These are phyloP conservation scores for Debaryomyces nepalensis DNA, from an alignment of 1,139 yeast genomes.

Conservation along the genomic window DNA sequence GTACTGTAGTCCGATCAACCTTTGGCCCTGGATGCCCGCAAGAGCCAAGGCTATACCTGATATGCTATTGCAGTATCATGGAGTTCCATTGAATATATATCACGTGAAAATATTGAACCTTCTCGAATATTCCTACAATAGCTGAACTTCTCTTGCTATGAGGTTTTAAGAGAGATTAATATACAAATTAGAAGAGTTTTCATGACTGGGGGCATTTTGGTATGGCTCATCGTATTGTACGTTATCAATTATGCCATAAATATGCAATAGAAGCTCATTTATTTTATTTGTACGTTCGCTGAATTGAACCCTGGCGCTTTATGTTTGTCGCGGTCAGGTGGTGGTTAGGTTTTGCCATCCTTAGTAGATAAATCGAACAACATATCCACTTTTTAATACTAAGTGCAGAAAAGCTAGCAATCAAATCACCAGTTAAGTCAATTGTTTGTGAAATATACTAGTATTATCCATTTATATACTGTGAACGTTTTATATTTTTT, in stretches of 20 bases:
- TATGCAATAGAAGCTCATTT: too few species aligned
- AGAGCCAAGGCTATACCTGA: not conserved
- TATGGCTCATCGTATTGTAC: too few species aligned
- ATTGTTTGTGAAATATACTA: slow-evolving; percentile 9
- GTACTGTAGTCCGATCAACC: not conserved
- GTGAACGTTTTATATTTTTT: slow-evolving; percentile 8
- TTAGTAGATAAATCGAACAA: slow-evolving; percentile 1
- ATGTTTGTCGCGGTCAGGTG: slow-evolving; percentile 7
- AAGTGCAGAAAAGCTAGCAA: slow-evolving; percentile 9
- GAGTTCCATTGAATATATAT: too few species aligned
- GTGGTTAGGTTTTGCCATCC: slow-evolving; percentile 13
- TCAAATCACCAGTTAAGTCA: slow-evolving; percentile 18
- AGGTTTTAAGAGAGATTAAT: not conserved
- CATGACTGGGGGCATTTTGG: not conserved
- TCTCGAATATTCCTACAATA: not conserved
- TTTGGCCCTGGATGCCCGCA: not conserved
- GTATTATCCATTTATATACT: slow-evolving; percentile 12
- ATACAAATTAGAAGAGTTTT: too few species aligned
- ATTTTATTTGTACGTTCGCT: not conserved
- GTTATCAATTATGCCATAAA: too few species aligned
- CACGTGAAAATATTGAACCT: slow-evolving; percentile 5
- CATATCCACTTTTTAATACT: slow-evolving; percentile 2
- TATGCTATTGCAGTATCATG: too few species aligned
- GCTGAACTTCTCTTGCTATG: not conserved
- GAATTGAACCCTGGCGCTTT: slow-evolving; percentile 10